Evolutionary conservation across 805 yeast genomes (phyloP), one percentile per base, ranked within the genome.

Genomic region (Tetrapisispora pingtungensis): DNA sequence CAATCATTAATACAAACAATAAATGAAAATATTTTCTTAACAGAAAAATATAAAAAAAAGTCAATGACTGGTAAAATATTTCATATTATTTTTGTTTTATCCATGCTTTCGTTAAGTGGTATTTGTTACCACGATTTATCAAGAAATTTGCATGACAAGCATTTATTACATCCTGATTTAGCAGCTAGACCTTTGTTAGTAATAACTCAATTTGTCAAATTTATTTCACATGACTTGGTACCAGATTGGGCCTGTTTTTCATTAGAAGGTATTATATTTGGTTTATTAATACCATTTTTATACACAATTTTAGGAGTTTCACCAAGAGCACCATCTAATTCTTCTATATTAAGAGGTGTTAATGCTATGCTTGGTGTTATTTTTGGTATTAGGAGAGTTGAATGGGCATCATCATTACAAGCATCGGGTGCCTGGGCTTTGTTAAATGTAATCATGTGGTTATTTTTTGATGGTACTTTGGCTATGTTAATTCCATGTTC

Each of bases 331-430:
- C 43, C 49, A 22, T 45, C 49, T 10, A 41, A 43, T 27, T 42
- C 47, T 18, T 50, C 57, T 15, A 50, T 59, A 3, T 46, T 58
- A 22, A 55, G 50, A 40, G 49, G 51, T 45, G 49, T 50, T 17
- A 74, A 81, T 45, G 81, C 86, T 3, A 72, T 82, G 53, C 64
- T 83, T 36, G 94, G 94, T 3, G 74, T 84, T 31, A 72, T 80
- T 4, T 83, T 78, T 55, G 87, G 86, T 20, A 72, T 84, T 30
- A 72, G 84, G 52, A 78, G 76, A 50, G 68, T 80, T 33, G 81
- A 80, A 53, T 83, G 90, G 90, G 64, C 71, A 40, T 73, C 82
- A 0, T 71, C 79, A 17, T 62, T 78, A 36, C 88, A 84, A 54
- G 81, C 83, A 12, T 71, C 82, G 3, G 63, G 75, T 36, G 70